phyloP scores from a whole-genome alignment of 345 rosid species.

The Garcia nutans region DNA sequence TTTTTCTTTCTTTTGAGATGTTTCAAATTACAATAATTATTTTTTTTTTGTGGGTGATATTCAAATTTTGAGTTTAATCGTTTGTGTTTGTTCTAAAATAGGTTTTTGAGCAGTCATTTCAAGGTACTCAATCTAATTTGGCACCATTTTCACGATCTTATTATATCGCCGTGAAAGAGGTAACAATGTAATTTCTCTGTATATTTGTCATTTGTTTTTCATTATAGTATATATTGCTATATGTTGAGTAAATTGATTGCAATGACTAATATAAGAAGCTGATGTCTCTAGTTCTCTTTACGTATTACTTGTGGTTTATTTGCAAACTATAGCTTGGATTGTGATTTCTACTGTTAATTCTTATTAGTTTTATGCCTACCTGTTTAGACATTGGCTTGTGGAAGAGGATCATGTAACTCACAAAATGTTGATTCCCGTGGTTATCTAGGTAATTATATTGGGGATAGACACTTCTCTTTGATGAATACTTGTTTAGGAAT shows the following conservation, averaged over 20 bases:
- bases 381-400: constrained; percentile 28
- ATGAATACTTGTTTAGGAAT: not conserved
- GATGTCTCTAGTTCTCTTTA: not conserved
- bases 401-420: constrained; percentile 23
- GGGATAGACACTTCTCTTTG: not conserved
- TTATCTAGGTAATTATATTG: constrained; percentile 27
- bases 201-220: not conserved
- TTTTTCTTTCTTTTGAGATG: not conserved
- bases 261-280: no score
- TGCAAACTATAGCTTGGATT: not conserved
- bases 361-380: not conserved
- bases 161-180: constrained; percentile 22
- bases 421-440: constrained; percentile 15
- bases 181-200: not conserved
- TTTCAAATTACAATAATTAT: not conserved
- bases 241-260: no score
- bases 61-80: not conserved
- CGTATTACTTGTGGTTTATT: not conserved
- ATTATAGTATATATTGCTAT: no score
- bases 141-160: constrained; percentile 21
- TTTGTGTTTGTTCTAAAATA: not conserved
- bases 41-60: not conserved
- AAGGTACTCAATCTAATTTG: constrained; percentile 10
- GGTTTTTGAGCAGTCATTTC: constrained; percentile 29
- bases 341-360: not conserved